Base-by-base conservation (phyloP, 345 rosid species). In the Excoecaria cochinchinensis region DNA sequence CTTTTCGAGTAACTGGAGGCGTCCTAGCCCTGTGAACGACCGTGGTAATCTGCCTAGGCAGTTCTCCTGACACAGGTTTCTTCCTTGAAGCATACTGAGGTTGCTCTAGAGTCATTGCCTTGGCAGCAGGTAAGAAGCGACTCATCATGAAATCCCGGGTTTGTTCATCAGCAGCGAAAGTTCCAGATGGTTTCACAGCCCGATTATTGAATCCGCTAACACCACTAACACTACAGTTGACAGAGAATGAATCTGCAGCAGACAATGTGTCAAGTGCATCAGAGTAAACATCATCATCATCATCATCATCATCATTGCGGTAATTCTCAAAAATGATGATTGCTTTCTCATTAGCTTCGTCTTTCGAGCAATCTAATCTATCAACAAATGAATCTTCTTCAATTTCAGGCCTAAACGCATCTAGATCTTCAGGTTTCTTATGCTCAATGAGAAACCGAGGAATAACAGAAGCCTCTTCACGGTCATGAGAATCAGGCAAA, bases 51-150 rank as follows among this genome's bases (percentile, higher is more conserved):
- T 84, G 87, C 59, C 83, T 85, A 8, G 87, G 87, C 77, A 84
- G 89, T 72, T 86, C 93, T 75, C 76, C 55, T 77, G 83, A 76
- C 15, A 67, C 76, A 53, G 75, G 88, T 77, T 89, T 90, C 77
- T 85, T 87, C 78, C 83, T 87, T 7, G 88, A 83, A 72, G 94
- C 80, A 83, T 91, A 80, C 12, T 88, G 94, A 76, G 91, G 80
- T 75, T 84, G 84, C 81, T 87, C 88, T 77, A 90, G 70, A 71
- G 98, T 80, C 99, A 93, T 90, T 11, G 99, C 99, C 90, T 88
- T 87, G 15, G 99, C 98, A 42, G 99, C 99, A 17, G 99, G 98
- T 79, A 95, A 86, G 82, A 95, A 95, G 4, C 98, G 97, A 52
- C 78, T 88, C 92, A 95, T 79, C 95, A 95, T 95, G 85, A 91